phyloP scores from a whole-genome alignment of 495 filamentous ascomycete species.

The Hypoxylon lenormandii region DNA sequence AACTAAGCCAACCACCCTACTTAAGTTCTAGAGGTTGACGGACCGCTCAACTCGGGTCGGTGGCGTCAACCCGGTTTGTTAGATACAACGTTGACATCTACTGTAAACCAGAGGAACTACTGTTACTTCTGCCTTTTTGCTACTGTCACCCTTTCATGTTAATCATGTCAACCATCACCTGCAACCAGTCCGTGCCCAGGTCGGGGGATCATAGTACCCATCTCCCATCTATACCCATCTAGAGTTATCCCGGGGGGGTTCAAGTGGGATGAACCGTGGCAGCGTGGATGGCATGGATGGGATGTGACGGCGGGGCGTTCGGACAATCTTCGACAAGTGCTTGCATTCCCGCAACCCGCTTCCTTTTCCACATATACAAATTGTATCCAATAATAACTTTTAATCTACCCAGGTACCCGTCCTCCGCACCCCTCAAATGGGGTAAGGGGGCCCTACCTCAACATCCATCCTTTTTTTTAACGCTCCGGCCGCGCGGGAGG shows the following conservation, averaged over 20 bases:
- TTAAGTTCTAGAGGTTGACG: background rate
- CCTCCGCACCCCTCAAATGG: constrained; percentile 39
- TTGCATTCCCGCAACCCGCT: constrained; percentile 46
- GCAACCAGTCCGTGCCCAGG: constrained; percentile 13
- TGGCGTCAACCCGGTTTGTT: constrained; percentile 11
- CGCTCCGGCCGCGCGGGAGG: background rate
- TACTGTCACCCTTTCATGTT: constrained; percentile 12
- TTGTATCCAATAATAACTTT: constrained; percentile 41
- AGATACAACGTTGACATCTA: background rate
- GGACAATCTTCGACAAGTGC: constrained; percentile 44
- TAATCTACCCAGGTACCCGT: constrained; percentile 34
- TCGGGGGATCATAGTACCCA: constrained; percentile 19
- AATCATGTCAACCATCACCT: background rate
- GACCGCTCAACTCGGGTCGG: background rate
- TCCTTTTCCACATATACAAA: constrained; percentile 22
- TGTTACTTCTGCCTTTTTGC: background rate
- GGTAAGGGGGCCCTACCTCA: constrained; percentile 24
- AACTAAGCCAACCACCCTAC: too few species aligned
- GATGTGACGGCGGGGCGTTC: constrained; percentile 46
- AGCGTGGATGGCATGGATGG: constrained; percentile 28
- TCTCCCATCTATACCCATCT: constrained; percentile 5
- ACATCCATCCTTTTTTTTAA: constrained; percentile 13
- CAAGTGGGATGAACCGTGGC: too few species aligned
- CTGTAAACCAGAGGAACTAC: too few species aligned
- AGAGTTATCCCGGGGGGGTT: constrained; percentile 44